These are phyloP conservation scores for Ophiostoma tasmaniense DNA, from an alignment of 2,329 filamentous ascomycete genomes.

Conservation along the genomic window DNA sequence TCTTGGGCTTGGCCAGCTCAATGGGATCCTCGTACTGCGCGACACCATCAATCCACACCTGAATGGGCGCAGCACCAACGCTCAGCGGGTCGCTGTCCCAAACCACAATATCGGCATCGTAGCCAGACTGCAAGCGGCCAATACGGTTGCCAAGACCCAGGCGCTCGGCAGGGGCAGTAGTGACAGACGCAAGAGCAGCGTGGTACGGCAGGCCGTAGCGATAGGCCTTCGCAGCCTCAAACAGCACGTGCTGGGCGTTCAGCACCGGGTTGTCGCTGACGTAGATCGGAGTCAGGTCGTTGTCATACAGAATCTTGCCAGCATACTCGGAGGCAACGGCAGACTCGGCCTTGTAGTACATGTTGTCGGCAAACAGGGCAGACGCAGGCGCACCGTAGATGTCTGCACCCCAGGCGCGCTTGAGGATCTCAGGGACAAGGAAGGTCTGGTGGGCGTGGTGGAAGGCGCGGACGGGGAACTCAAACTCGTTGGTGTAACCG, in stretches of 20 bases:
- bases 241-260: constrained; percentile 61
- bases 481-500: constrained; percentile 63
- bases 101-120: constrained; percentile 52
- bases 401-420: constrained; percentile 42
- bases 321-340: constrained; percentile 58
- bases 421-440: constrained; percentile 56
- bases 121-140: constrained; percentile 54
- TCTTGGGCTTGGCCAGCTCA: constrained; percentile 43
- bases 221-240: constrained; percentile 53
- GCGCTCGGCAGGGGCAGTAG: constrained; percentile 48
- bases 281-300: constrained; percentile 56
- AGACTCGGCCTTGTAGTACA: constrained; percentile 63
- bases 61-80: constrained; percentile 49
- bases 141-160: constrained; percentile 49
- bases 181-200: constrained; percentile 49
- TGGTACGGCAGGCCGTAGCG: constrained; percentile 55
- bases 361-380: constrained; percentile 53
- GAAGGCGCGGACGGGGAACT: constrained; percentile 57
- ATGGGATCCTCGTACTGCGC: constrained; percentile 49
- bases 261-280: constrained; percentile 64
- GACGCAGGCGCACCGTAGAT: constrained; percentile 20
- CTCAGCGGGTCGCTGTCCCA: constrained; percentile 57
- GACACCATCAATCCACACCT: constrained; percentile 56
- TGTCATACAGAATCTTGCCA: constrained; percentile 57
- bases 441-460: constrained; percentile 63